These are phyloP conservation scores for Trichoderma harzianum DNA, from an alignment of 2,329 filamentous ascomycete species.

Conservation along the genomic window DNA sequence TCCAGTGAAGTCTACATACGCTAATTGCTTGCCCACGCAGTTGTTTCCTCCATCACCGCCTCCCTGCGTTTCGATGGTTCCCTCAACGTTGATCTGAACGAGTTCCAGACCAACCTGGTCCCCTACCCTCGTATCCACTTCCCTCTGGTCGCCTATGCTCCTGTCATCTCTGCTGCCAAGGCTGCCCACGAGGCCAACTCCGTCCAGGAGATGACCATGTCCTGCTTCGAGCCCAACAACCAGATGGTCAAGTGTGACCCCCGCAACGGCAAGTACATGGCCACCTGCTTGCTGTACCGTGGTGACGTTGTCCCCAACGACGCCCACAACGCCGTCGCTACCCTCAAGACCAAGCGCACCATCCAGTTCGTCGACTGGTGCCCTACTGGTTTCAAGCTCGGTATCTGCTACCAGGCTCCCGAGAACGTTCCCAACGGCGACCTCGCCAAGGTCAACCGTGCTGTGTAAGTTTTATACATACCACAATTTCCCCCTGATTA, in stretches of 20 bases:
- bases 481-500: neutral
- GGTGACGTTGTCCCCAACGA: constrained; percentile 98
- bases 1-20: neutral
- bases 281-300: constrained; percentile 95
- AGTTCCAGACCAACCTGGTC: constrained; percentile 99
- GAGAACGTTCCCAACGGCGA: constrained; percentile 96
- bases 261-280: constrained; percentile 99
- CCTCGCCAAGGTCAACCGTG: constrained; percentile 95
- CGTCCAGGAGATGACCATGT: constrained; percentile 96
- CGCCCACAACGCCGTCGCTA: constrained; percentile 85
- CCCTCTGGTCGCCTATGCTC: constrained; percentile 94
- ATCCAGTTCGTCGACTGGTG: constrained; percentile 99
- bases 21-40: constrained; percentile 41
- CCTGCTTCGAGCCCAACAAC: constrained; percentile 99
- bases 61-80: constrained; percentile 98
- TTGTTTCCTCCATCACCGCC: constrained; percentile 97
- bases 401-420: constrained; percentile 99
- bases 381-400: constrained; percentile 99
- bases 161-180: constrained; percentile 92
- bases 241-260: constrained; percentile 99
- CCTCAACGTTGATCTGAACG: constrained; percentile 98
- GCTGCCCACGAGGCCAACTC: constrained; percentile 97
- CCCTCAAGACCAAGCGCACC: constrained; percentile 98
- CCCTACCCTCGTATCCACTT: constrained; percentile 99
- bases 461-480: constrained; percentile 68